A percentile compares a stretch with the other conserved stretches of the same genome.
These are phyloP conservation scores for Apiospora marii DNA, from an alignment of 2,329 filamentous ascomycete genomes.

Conservation along the genomic window DNA sequence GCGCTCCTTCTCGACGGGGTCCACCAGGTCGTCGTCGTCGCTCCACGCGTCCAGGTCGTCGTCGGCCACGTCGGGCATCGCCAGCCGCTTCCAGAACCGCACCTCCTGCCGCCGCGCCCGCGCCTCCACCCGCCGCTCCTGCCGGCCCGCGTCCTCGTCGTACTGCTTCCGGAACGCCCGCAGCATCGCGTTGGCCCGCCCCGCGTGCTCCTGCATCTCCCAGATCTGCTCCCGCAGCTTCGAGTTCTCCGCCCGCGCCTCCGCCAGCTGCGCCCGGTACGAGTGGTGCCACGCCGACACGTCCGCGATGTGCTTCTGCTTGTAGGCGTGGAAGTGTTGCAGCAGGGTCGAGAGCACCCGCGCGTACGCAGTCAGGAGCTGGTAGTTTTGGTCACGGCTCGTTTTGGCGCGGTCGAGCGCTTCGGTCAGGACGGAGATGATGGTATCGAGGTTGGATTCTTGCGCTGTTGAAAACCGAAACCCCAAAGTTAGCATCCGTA, in stretches of 20 bases:
- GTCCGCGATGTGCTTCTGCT: slow-evolving; percentile 67
- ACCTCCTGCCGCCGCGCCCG: slow-evolving; percentile 64
- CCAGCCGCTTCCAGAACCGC: slow-evolving; percentile 72
- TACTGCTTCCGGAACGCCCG: slow-evolving; percentile 64
- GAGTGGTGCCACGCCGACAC: slow-evolving; percentile 71
- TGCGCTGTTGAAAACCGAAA: slow-evolving; percentile 53
- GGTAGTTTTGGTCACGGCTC: slow-evolving; percentile 67
- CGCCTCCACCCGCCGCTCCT: slow-evolving; percentile 61
- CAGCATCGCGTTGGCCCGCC: slow-evolving; percentile 63
- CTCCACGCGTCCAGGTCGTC: slow-evolving; percentile 68
- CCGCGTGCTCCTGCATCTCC: slow-evolving; percentile 70
- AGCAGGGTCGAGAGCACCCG: slow-evolving; percentile 64
- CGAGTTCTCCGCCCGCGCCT: slow-evolving; percentile 70
- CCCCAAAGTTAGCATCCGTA: slow-evolving; percentile 5
- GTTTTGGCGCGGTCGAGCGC: slow-evolving; percentile 68
- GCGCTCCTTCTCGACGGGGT: slow-evolving; percentile 66
- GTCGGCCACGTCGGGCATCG: slow-evolving; percentile 66
- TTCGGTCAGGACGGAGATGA: slow-evolving; percentile 67
- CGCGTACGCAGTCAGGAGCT: slow-evolving; percentile 65
- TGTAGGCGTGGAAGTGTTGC: slow-evolving; percentile 71
- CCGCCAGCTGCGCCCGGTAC: slow-evolving; percentile 70
- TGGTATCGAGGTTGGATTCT: slow-evolving; percentile 66
- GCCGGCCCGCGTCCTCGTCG: slow-evolving; percentile 62
- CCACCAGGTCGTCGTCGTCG: slow-evolving; percentile 70
- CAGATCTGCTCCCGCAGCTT: slow-evolving; percentile 71